Evolutionary conservation across 441 rosid genomes (phyloP), one percentile per base, ranked within the genome.

Genomic region (Metrosideros polymorpha): DNA sequence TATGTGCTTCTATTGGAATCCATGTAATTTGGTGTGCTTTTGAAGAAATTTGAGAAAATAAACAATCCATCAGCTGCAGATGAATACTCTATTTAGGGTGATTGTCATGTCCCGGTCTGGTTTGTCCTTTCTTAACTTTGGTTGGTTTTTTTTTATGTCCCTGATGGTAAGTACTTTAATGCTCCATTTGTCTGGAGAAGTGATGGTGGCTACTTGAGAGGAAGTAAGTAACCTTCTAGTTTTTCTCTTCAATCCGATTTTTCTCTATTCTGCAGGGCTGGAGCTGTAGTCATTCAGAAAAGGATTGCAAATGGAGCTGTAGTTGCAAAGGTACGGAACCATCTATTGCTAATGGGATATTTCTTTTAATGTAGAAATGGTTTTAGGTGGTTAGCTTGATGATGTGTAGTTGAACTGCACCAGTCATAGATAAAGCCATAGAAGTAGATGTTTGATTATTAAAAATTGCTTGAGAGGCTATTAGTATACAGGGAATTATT

Each of bases 211-310:
- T 88, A 47, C 82, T 82, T 82, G 39, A 71, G 79, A 39, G 61
- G 57, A 61, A 82, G 45, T 19, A 45, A 47, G 27, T 32, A 53
- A 53, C n/a, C 25, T 83, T 17, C 25, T 79, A n/a, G 47, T 66
- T 63, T 49, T 18, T 84, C 86, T 90, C 84, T 53, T 52, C 85
- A 49, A 53, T 88, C 61, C 87, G 86, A 83, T 71, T 88, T 85
- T 24, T 32, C 45, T 6, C 19, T 89, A 82, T 87, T 8, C 85
- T 94, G 94, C 96, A 96, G 99, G 94, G 84, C 85, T 79, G 92
- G 93, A 75, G 88, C 91, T 87, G 86, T 88, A 55, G 86, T 84
- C 75, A 91, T 47, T 57, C 93, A 90, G 90, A 90, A 90, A 83
- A 89, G 91, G 85, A 88, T 90, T 89, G 82, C 83, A 29, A 90